Evolutionary conservation across 148 eudicot genomes (phyloP).

Genomic region (Fallopia convolvulus): DNA sequence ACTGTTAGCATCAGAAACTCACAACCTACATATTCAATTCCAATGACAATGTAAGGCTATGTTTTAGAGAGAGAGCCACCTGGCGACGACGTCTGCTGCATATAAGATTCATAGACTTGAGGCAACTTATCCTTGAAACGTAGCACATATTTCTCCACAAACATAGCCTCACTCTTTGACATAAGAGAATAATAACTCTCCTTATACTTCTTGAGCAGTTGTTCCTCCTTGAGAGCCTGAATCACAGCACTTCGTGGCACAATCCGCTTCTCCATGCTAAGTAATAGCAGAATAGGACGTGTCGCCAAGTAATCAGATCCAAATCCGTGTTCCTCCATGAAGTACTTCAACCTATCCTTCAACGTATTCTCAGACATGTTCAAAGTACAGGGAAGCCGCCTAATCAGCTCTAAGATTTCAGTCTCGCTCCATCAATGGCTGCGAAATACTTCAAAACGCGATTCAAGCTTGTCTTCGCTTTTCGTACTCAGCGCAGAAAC

Average conservation of each 20-base stretch:
- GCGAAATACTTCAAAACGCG: background rate
- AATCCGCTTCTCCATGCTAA: constrained; percentile 6
- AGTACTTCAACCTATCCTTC: constrained; percentile 2
- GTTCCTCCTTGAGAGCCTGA: background rate
- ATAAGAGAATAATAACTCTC: background rate
- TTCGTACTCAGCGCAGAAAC: background rate
- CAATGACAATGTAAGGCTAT: background rate
- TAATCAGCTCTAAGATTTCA: background rate
- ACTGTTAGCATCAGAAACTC: no score
- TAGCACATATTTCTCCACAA: constrained; percentile 1
- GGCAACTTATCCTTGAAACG: constrained; percentile 3
- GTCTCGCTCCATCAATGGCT: constrained; percentile 11
- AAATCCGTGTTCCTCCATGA: background rate
- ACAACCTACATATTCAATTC: no score
- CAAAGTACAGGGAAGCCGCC: background rate
- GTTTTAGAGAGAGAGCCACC: background rate
- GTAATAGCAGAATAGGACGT: background rate
- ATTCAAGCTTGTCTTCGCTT: background rate
- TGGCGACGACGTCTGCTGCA: background rate
- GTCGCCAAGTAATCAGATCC: constrained; percentile 1
- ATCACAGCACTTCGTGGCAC: background rate
- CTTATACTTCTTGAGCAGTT: background rate
- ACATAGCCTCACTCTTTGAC: background rate
- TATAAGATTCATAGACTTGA: background rate
- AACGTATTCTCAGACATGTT: background rate